Base-by-base conservation (phyloP, 139 green algal species). In the Chlamydomonas sp. region DNA sequence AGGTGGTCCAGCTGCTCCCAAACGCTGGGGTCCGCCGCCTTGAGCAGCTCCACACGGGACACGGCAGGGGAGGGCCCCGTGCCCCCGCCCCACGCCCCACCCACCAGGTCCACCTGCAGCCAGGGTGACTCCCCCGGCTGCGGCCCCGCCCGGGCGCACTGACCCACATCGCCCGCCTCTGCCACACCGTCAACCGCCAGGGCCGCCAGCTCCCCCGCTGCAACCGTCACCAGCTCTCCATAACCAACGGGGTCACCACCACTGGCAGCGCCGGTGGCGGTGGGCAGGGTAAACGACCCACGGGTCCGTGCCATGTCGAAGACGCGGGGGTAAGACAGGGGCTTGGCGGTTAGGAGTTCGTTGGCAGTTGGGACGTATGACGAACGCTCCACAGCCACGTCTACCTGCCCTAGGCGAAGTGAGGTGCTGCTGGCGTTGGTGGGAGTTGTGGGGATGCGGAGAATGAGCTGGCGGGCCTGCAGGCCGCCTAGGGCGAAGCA, bases 51-150 rank as follows among this genome's bases (percentile, higher is more conserved):
- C 73, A 88, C 62, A 2, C 83, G 73, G 15, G 57, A 3, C 60
- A 86, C 81, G 12, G 31, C 68, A 1, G 59, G 64, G 9, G 1
- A 9, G 10, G 9, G 10, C 17, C 71, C 17, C 71, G 4, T 1
- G 4, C 71, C 20, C 14, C 3, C n/a, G 3, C 3, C 3, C n/a
- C 3, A n/a, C 12, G 57, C 4, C 76, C 58, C 7, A 1, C 61
- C 78, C 14, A 61, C 83, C 0, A 88, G 63, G 67, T 88, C 83
- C 73, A 88, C 16, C 73, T 76, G 10, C 31, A 88, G 15, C 83
- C 83, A 88, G 15, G 73, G 74, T 4, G 17, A 16, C n/a, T 10
- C n/a, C 3, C 81, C 18, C 2, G 67, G 4, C 4, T 57, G n/a
- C 66, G 79, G 67, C 3, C 58, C 67, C 10, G 58, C 67, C 10